Evolutionary conservation across 352 stramenopile species (phyloP), one percentile per base, ranked within the genome.

Genomic region (Pythium periplocum): DNA sequence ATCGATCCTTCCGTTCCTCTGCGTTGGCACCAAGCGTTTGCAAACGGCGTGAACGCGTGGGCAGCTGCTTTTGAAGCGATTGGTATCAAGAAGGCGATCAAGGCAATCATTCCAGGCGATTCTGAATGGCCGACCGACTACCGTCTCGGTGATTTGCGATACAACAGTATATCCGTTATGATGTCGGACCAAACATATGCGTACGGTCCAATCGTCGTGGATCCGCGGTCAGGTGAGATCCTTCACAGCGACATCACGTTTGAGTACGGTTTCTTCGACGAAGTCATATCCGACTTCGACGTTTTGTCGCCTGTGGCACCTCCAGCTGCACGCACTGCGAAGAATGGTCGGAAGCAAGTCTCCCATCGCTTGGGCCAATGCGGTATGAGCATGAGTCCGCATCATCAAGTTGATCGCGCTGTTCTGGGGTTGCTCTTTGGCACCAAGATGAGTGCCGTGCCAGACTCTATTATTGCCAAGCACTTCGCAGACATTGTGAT

Each of bases 211-310:
- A 69, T 60, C 0, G 62, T 92, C n/a, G 72, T 85, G 12, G 84
- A 96, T 50, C 82, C 83, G 10, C 74, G 85, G 6, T 90, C 69
- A 4, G 83, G 87, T 0, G 86, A 96, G 69, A 96, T 95, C 35
- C 62, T 96, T 6, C 77, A 91, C 63, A 92, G 79, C 52, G 77
- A 89, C 51, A 95, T 96, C 51, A 64, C 83, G 6, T 92, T 96
- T 34, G 83, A 90, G 50, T 89, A 90, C 55, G 85, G 84, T 0
- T 96, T 93, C 64, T 85, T 95, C 55, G 72, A 93, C 34, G 68
- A 71, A 30, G 84, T 75, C 2, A 71, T 90, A 48, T 10, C 50
- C 4, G 66, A 82, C 39, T 87, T 90, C 38, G 69, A 81, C 45
- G 5, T 80, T 12, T 55, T 60, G 37, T 83, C 76, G 1, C 66